Evolutionary conservation across 2,329 filamentous ascomycete species (phyloP).

Genomic region (Colletotrichum sp.): DNA sequence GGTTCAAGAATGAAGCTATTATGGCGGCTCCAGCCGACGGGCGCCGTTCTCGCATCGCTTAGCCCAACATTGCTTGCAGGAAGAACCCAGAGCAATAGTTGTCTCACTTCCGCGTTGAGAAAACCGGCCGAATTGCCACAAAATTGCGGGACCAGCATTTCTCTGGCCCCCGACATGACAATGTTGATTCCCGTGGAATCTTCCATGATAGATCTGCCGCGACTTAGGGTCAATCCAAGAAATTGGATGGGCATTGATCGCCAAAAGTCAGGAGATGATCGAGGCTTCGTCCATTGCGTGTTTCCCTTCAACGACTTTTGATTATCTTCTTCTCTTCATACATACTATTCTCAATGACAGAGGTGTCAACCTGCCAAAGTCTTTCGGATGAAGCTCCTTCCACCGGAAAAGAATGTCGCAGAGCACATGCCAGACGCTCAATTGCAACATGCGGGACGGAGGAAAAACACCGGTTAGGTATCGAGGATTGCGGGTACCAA

Average conservation of each 20-base stretch:
- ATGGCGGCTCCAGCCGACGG: neutral
- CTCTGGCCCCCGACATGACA: neutral
- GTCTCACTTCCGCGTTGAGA: neutral
- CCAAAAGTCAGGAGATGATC: neutral
- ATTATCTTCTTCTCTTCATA: neutral
- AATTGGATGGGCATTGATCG: neutral
- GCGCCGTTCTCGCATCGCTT: neutral
- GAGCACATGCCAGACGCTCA: neutral
- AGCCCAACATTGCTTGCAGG: neutral
- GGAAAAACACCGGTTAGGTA: neutral
- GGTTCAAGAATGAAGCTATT: neutral
- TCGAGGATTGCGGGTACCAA: neutral
- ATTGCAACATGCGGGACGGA: neutral
- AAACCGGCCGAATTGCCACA: neutral
- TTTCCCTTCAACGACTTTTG: neutral
- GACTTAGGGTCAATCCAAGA: neutral
- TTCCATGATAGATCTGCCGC: neutral
- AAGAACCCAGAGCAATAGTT: neutral
- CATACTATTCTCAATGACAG: neutral
- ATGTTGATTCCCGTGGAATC: neutral
- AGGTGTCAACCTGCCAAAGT: neutral
- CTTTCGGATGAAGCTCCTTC: neutral
- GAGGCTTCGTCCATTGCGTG: neutral
- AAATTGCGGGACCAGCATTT: neutral
- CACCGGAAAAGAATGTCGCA: neutral